Evolutionary conservation across 176 grass and related monocot species (phyloP), one percentile per base, ranked within the genome.

Genomic region (Thinopyrum elongatum): DNA sequence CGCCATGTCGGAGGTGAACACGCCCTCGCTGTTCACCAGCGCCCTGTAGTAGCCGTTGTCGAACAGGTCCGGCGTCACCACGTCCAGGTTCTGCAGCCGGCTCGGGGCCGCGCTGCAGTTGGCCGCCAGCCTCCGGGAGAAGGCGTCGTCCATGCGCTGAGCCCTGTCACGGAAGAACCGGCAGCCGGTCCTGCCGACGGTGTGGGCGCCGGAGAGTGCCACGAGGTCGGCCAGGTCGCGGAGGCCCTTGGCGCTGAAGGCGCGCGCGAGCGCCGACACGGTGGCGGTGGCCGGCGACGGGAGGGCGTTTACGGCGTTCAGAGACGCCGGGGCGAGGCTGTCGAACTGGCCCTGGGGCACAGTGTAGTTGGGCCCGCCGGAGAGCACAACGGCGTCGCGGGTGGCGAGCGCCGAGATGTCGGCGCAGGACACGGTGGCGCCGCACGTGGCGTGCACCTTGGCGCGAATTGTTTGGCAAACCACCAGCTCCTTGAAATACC

Each of bases 121-220:
- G 39, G 19, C 59, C 2, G 14, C 15, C 33, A 90, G 79, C 83
- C 8, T 73, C 49, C 11, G 21, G 14, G 78, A 79, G 88, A 82
- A 90, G 57, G 46, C 7, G 68, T 94, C 92, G 39, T 90, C 84
- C 16, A 30, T 21, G 9, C 83, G 76, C 16, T 58, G 12, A 0
- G 80, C 36, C 85, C 58, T 29, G 70, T 83, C 41, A 31, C 7
- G 1, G 80, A 90, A 85, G 47, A 17, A 51, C 15, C 15, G 47
- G 16, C 33, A 65, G 76, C 80, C n/a, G 3, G 92, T 67, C 33
- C 71, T 66, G 3, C 92, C 95, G 65, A 97, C 53, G 87, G 90
- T 93, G 88, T 93, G 95, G 9, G 81, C 90, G 1, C 95, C 92
- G 6, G 92, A 97, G 13, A 94, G 90, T 82, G 90, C 88, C 33